Evolutionary conservation across 371 early-diverging fungal genomes (phyloP).

Genomic region (Mortierella sp.): DNA sequence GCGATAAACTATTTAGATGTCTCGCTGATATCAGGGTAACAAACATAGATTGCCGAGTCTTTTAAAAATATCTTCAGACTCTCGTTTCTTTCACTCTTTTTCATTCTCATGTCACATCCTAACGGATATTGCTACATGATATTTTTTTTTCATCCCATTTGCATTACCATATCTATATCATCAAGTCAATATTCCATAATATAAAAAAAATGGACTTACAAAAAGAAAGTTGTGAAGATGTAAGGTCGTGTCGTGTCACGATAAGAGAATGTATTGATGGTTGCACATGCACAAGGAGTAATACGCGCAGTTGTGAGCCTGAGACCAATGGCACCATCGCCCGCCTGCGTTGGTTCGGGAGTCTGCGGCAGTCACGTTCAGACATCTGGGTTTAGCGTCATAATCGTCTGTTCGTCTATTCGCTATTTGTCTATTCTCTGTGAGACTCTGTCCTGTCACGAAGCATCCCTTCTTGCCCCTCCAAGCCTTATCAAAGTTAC

Average conservation of each 20-base stretch:
- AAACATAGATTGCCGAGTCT: background rate
- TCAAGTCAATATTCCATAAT: background rate
- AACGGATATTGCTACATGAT: background rate
- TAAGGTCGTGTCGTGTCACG: too few species aligned
- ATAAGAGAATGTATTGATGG: background rate
- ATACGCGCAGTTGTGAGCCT: too few species aligned
- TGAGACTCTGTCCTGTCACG: too few species aligned
- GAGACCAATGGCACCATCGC: too few species aligned
- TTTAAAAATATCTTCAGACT: background rate
- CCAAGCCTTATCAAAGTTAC: background rate
- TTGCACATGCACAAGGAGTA: background rate
- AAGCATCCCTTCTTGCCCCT: too few species aligned
- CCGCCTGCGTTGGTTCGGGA: background rate
- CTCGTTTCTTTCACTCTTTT: background rate
- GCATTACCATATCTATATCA: background rate
- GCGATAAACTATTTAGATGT: slow-evolving; percentile 20
- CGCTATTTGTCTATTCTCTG: too few species aligned
- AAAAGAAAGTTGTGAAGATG: background rate
- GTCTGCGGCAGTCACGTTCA: background rate
- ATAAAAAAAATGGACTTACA: background rate
- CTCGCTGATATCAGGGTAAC: background rate
- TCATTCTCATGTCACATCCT: background rate
- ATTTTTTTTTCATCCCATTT: slow-evolving; percentile 4
- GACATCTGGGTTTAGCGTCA: background rate
- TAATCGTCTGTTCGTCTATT: background rate